phyloP scores from a whole-genome alignment of 1,284 basidiomycete species.

The Tylopilus sp. region DNA sequence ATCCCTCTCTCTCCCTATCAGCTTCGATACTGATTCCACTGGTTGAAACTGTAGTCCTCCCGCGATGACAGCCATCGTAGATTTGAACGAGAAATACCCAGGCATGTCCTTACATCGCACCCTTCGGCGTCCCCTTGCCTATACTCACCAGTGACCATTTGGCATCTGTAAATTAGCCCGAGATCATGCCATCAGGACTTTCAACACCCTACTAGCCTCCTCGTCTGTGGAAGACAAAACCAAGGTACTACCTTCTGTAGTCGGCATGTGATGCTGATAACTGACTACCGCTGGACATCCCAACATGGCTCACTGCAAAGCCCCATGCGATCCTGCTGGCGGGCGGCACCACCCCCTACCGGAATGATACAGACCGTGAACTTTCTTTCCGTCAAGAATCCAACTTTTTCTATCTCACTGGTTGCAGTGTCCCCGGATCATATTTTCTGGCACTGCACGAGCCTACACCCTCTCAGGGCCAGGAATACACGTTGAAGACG shows the following conservation, averaged over 20 bases:
- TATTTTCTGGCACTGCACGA: constrained; percentile 62
- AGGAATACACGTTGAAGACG: constrained; percentile 33
- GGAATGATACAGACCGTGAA: constrained; percentile 89
- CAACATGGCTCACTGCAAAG: constrained; percentile 32
- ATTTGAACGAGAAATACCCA: constrained; percentile 21
- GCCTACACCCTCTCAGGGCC: constrained; percentile 26
- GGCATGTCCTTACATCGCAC: constrained; percentile 11
- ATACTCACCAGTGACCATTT: not conserved
- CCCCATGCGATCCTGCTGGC: constrained; percentile 62
- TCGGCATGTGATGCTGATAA: not conserved
- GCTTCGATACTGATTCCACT: not conserved
- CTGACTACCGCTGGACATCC: constrained; percentile 2
- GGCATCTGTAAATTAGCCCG: constrained; percentile 32
- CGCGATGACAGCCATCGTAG: constrained; percentile 9
- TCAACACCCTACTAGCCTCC: constrained; percentile 45
- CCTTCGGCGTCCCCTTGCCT: not conserved
- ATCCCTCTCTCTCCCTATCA: too few species aligned
- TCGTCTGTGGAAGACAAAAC: constrained; percentile 45
- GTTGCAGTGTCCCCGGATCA: constrained; percentile 69
- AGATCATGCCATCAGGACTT: constrained; percentile 50
- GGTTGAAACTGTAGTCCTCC: not conserved
- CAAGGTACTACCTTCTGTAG: constrained; percentile 42
- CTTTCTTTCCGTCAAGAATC: constrained; percentile 75
- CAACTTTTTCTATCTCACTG: constrained; percentile 86
- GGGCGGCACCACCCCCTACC: constrained; percentile 57